Percentiles rank a stretch among this genome's conserved stretches.
Conservation (phyloP, 352 stramenopile species). For the Globisporangium megalacanthum region DNA sequence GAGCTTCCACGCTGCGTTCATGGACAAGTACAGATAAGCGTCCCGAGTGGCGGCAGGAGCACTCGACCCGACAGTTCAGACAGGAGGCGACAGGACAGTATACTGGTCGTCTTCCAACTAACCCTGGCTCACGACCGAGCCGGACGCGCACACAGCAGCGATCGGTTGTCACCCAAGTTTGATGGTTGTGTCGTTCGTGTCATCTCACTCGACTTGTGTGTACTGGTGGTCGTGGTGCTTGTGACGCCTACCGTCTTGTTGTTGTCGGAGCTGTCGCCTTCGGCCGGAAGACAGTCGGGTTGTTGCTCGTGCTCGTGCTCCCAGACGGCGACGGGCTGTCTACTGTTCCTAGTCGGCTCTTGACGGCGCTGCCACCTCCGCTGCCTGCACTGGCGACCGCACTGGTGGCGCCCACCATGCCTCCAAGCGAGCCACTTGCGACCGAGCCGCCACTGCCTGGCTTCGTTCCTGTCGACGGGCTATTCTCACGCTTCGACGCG, state of each 20-base stretch:
- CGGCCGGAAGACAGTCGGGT: constrained; percentile 17
- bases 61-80: not conserved
- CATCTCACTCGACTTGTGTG: not conserved
- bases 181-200: no score
- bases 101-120: no score
- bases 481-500: constrained; percentile 61
- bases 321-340: constrained; percentile 11
- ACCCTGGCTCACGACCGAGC: no score
- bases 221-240: not conserved
- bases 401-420: constrained; percentile 3
- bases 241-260: constrained; percentile 14
- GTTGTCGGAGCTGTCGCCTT: constrained; percentile 26
- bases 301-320: constrained; percentile 5
- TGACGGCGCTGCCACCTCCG: constrained; percentile 24
- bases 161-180: no score
- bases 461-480: constrained; percentile 45
- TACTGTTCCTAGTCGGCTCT: constrained; percentile 31
- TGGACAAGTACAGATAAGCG: constrained; percentile 89
- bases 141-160: no score
- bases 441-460: constrained; percentile 19
- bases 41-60: no score
- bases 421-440: constrained; percentile 6
- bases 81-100: no score
- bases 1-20: constrained; percentile 96
- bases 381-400: constrained; percentile 9